Percentiles rank a stretch among this genome's conserved stretches.
phyloP scores from a whole-genome alignment of 306 rosid species.

The Lablab purpureus region DNA sequence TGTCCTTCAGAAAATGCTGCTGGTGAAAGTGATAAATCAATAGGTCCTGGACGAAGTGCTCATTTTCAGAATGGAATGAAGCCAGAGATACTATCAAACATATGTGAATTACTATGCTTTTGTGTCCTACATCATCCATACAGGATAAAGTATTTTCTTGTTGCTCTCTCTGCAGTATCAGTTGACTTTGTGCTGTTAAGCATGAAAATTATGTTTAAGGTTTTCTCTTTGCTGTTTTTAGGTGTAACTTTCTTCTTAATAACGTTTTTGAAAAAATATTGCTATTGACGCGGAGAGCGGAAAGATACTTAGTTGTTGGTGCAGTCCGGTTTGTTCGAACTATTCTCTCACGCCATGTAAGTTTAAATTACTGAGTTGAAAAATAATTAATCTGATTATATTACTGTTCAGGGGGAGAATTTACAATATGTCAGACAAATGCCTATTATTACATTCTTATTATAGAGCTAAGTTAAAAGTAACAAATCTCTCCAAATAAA shows the following conservation, averaged over 20 bases:
- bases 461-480: background rate
- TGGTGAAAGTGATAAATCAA: slow-evolving; percentile 53
- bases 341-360: slow-evolving; percentile 83
- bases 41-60: slow-evolving; percentile 53
- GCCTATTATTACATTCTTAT: background rate
- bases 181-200: slow-evolving; percentile 31
- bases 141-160: slow-evolving; percentile 83
- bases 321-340: slow-evolving; percentile 95
- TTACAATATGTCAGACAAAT: background rate
- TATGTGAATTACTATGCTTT: slow-evolving; percentile 94
- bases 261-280: slow-evolving; percentile 77
- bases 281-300: slow-evolving; percentile 77
- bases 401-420: background rate
- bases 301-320: slow-evolving; percentile 85
- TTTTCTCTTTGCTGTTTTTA: slow-evolving; percentile 51
- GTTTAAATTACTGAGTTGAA: slow-evolving; percentile 36
- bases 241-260: slow-evolving; percentile 82
- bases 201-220: slow-evolving; percentile 15
- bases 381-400: background rate
- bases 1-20: slow-evolving; percentile 70
- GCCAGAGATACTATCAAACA: slow-evolving; percentile 90
- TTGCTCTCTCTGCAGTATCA: slow-evolving; percentile 45
- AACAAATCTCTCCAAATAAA: background rate
- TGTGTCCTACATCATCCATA: slow-evolving; percentile 96
- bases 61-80: slow-evolving; percentile 60